phyloP scores from a whole-genome alignment of 441 rosid genomes.

The Eruca vesicaria region DNA sequence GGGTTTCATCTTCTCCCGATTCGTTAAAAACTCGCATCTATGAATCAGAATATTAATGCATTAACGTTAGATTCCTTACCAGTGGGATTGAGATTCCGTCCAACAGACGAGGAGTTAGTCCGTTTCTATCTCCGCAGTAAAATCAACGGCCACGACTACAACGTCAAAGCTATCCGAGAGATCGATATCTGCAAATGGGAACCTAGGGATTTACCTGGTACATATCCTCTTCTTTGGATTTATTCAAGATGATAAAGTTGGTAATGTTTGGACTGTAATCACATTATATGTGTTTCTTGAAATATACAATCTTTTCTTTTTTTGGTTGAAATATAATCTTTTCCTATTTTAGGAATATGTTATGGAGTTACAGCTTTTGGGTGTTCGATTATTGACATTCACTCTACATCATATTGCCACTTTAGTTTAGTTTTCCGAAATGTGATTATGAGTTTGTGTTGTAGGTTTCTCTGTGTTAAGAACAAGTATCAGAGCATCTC shows the following conservation, averaged over 20 bases:
- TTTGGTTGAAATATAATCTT: too few species aligned
- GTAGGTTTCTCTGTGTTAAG: slow-evolving; percentile 55
- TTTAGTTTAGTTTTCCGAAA: too few species aligned
- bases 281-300: neutral
- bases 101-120: slow-evolving; percentile 45
- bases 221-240: neutral
- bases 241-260: too few species aligned
- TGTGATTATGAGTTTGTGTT: neutral
- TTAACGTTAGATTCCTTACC: slow-evolving; percentile 39
- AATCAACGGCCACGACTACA: slow-evolving; percentile 59
- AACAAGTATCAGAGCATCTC: too few species aligned
- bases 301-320: too few species aligned
- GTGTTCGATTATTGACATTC: neutral
- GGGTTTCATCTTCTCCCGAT: neutral
- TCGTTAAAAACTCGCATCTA: slow-evolving; percentile 18
- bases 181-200: slow-evolving; percentile 86
- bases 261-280: neutral
- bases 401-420: too few species aligned
- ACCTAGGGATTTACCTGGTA: slow-evolving; percentile 93
- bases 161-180: slow-evolving; percentile 60
- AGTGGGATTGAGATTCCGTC: slow-evolving; percentile 46
- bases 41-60: slow-evolving; percentile 36
- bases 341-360: neutral
- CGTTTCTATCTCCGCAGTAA: slow-evolving; percentile 62
- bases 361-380: too few species aligned